Evolutionary conservation across 139 green algal species (phyloP), one percentile per base, ranked within the genome.

Genomic region (Volvox reticuliferus): DNA sequence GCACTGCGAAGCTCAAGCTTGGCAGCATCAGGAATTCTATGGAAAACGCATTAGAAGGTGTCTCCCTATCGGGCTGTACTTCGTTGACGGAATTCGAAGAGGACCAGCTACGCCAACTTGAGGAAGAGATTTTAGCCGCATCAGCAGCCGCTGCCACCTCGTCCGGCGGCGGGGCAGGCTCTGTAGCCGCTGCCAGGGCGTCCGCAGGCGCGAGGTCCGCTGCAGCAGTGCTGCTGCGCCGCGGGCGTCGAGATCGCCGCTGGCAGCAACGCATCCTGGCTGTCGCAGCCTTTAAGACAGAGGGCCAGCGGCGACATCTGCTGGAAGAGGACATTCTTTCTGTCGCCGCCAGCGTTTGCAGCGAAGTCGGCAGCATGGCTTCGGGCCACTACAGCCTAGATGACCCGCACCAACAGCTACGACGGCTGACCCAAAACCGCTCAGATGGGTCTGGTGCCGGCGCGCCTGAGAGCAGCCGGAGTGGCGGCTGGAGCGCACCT

Each of bases 261-360:
- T 86, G 79, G 79, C 24, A 71, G 30, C 26, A n/a, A 1, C 79
- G 79, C 44, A 24, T 86, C 28, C 44, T 73, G 44, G 79, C 79
- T 21, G 79, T 86, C 12, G 79, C 79, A 17, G 79, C 79, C 19
- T 86, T 86, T 24, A 71, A 28, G 3, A 71, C 50, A 37, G 79
- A 73, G 50, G 79, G 79, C 9, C 32, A 37, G 50, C 79, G 50
- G 12, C 79, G 79, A 3, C 44, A 30, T 18, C 2, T 61, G 14
- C 14, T 86, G 9, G 79, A 86, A 28, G 79, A 86, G 12, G 79
- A 71, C 12, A 86, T 86, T 55, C 44, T 86, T 24, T 35, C 78
- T 36, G 37, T 84, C 36, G 78, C 78, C 19, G 78, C 36, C 37
- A 65, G 78, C 76, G 30, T 61, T 2, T 82, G 76, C 30, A 55